Base-by-base conservation (phyloP, 768 basidiomycete species). In the Chalciporus pseudorubinellus region DNA sequence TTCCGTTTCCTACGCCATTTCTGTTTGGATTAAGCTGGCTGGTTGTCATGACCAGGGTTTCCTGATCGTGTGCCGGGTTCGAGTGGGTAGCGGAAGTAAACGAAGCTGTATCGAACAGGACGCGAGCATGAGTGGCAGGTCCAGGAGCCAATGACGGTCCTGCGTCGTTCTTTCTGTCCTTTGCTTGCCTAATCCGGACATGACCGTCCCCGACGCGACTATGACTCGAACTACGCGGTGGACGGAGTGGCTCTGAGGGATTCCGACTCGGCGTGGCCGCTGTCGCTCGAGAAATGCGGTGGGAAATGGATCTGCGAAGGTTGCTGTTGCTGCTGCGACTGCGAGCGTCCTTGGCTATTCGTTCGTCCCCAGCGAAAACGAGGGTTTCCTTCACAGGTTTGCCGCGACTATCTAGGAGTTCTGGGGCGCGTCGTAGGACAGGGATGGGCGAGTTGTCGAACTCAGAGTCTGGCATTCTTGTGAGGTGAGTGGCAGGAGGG, bases 371-470 rank as follows among this genome's bases (percentile, higher is more conserved):
- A 4, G 48, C 33, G 28, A 54, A 52, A 3, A 12, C 33, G 12
- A 51, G 18, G 18, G 42, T 44, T 20, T 61, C 57, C 31, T 22
- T 38, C 29, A 59, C 55, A 24, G 60, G 63, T 24, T 67, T 63
- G 34, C 64, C 61, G 19, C 66, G 67, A 53, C 62, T 66, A n/a
- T 65, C 64, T 33, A 69, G 51, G 41, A 77, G 53, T 46, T 64
- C 69, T 12, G 66, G 66, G 2, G 76, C 75, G n/a, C 77, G 68
- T 44, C 64, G 70, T 4, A 78, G 59, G 26, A 65, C 51, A 14
- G 65, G 68, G 28, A 33, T 52, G 14, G 64, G 53, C n/a, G 13
- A 2, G 36, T 39, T 20, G 18, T 44, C 42, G 46, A 7, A n/a
- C 11, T 41, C 45, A 21, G 20, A 6, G 14, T 56, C 55, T 48